A percentile compares a stretch with the other conserved stretches of the same genome.
phyloP scores from a whole-genome alignment of 2,329 filamentous ascomycete genomes.

The Fusarium tanahbumbuense region DNA sequence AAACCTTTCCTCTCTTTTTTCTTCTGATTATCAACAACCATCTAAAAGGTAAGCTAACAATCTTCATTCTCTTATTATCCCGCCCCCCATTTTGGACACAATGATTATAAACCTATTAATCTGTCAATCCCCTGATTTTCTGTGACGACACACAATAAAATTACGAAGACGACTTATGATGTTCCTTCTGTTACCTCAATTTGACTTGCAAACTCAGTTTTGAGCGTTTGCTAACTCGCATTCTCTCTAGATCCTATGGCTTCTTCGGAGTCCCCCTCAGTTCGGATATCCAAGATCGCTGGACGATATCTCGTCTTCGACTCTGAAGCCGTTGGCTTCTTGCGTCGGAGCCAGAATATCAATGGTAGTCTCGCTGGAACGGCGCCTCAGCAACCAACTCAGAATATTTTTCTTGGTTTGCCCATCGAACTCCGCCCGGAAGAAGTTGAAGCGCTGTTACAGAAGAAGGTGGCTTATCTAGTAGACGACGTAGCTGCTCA shows the following conservation, averaged over 20 bases:
- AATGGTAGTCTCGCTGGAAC: constrained; percentile 88
- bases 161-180: constrained; percentile 61
- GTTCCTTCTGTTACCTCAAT: constrained; percentile 19
- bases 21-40: constrained; percentile 36
- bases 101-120: constrained; percentile 66
- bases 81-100: constrained; percentile 29
- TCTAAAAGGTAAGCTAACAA: constrained; percentile 35
- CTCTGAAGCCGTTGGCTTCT: constrained; percentile 78
- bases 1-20: constrained; percentile 28
- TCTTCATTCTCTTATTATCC: constrained; percentile 9
- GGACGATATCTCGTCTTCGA: constrained; percentile 92
- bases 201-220: constrained; percentile 15
- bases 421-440: constrained; percentile 92
- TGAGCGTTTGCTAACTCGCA: constrained; percentile 36
- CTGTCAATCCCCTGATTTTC: constrained; percentile 70
- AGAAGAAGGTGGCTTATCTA: constrained; percentile 79
- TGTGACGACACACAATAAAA: constrained; percentile 58
- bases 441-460: constrained; percentile 84
- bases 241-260: constrained; percentile 40
- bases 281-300: constrained; percentile 84
- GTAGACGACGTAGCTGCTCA: constrained; percentile 84
- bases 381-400: constrained; percentile 90
- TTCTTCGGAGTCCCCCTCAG: constrained; percentile 53
- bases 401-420: constrained; percentile 92
- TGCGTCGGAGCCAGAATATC: constrained; percentile 84